Conservation (phyloP, 2,329 filamentous ascomycete genomes). For the Aspergillus aculeatinus region DNA sequence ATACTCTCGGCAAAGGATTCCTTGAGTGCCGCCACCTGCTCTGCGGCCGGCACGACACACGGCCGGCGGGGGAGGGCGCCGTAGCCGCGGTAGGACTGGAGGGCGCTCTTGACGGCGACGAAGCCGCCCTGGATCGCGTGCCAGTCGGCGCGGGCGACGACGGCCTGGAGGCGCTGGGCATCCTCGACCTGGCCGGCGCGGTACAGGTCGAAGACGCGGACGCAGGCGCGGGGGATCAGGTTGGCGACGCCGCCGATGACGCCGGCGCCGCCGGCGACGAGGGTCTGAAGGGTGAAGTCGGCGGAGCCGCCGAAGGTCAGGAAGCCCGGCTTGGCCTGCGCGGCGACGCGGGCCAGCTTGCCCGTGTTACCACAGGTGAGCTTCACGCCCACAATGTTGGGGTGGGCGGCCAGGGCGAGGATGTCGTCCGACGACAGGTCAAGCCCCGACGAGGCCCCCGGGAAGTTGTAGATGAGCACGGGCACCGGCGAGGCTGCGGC, state of each 20-base stretch:
- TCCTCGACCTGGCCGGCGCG: constrained; percentile 71
- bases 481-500: constrained; percentile 62
- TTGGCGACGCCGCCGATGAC: constrained; percentile 87
- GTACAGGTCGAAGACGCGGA: constrained; percentile 75
- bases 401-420: constrained; percentile 55
- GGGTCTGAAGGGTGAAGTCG: constrained; percentile 81
- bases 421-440: constrained; percentile 69
- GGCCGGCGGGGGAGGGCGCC: constrained; percentile 73
- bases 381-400: constrained; percentile 69
- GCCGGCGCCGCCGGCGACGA: constrained; percentile 74
- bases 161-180: constrained; percentile 71
- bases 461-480: constrained; percentile 72
- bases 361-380: constrained; percentile 73
- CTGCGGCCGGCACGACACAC: constrained; percentile 49
- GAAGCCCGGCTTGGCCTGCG: constrained; percentile 55
- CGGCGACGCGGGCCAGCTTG: constrained; percentile 65
- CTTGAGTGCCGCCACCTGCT: constrained; percentile 34
- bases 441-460: constrained; percentile 64
- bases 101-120: constrained; percentile 79
- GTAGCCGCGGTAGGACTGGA: constrained; percentile 79
- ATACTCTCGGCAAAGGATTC: constrained; percentile 40
- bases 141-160: constrained; percentile 80
- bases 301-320: constrained; percentile 86
- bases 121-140: constrained; percentile 78
- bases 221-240: constrained; percentile 78